Conservation (phyloP, 768 basidiomycete species). For the Boletus sp. region DNA sequence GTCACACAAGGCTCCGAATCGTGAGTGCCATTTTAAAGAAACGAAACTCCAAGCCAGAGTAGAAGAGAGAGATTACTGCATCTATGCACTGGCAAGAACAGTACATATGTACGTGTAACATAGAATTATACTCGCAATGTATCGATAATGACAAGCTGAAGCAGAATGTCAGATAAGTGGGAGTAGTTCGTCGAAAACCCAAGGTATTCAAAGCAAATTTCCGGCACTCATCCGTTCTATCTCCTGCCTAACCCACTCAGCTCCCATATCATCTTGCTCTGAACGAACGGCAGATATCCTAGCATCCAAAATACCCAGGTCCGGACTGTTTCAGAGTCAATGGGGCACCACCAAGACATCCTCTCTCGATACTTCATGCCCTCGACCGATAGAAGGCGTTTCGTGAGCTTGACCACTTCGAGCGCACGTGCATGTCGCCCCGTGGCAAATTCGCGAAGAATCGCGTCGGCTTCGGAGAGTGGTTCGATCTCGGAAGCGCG, state of each 20-base stretch:
- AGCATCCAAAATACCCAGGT: conserved; percentile 24
- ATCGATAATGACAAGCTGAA: neutral
- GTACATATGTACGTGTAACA: neutral
- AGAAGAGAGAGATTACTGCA: neutral
- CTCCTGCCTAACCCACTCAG: conserved; percentile 24
- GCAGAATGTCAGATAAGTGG: neutral
- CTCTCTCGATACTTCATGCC: conserved; percentile 21
- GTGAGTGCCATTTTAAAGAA: neutral
- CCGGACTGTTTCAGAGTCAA: conserved; percentile 28
- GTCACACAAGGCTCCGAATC: neutral
- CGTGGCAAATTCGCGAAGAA: conserved; percentile 36
- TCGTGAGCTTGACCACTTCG: conserved; percentile 41
- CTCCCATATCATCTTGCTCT: conserved; percentile 15
- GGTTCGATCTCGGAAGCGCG: conserved; percentile 8
- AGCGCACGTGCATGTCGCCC: conserved; percentile 40
- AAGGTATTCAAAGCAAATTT: neutral
- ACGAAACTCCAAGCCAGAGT: neutral
- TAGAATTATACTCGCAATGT: neutral
- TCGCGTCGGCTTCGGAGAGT: conserved; percentile 24
- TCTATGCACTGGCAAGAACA: neutral
- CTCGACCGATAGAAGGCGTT: conserved; percentile 29
- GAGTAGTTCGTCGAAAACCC: too few species aligned
- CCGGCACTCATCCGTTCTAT: neutral
- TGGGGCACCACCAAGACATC: conserved; percentile 25
- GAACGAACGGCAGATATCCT: conserved; percentile 18